phyloP scores from a whole-genome alignment of 352 stramenopile species.

The Globisporangium uncinulatum region DNA sequence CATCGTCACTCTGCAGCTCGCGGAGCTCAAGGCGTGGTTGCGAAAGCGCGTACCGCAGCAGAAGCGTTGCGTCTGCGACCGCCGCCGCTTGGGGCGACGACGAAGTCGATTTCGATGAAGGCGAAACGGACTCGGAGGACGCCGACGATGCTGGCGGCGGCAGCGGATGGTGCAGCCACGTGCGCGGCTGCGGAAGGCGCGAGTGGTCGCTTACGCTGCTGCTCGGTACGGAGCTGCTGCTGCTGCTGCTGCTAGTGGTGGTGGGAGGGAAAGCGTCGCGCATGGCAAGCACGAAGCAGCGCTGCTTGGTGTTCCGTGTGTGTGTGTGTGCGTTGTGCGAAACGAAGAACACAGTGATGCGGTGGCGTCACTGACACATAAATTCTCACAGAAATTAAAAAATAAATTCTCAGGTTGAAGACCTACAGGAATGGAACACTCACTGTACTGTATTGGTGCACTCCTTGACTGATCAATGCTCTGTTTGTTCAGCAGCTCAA shows the following conservation, averaged over 20 bases:
- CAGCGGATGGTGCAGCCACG: conserved; percentile 1
- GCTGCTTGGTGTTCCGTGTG: too few species aligned
- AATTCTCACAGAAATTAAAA: too few species aligned
- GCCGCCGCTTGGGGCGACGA: conserved; percentile 8
- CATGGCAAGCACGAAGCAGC: background rate
- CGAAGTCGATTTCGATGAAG: background rate
- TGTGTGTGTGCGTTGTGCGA: background rate
- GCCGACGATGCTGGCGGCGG: background rate
- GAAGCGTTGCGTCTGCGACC: conserved; percentile 1
- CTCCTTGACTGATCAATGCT: too few species aligned
- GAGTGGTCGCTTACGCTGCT: background rate
- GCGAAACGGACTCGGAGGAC: conserved; percentile 6
- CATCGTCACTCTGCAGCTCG: conserved; percentile 5
- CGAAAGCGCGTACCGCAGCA: background rate
- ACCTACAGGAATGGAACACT: too few species aligned
- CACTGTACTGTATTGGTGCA: too few species aligned
- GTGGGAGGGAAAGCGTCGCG: background rate
- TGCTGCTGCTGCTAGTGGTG: background rate
- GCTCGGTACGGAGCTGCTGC: background rate
- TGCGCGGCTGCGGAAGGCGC: conserved; percentile 2
- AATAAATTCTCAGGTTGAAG: too few species aligned
- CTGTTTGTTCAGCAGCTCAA: too few species aligned
- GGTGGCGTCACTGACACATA: too few species aligned
- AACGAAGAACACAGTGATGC: too few species aligned
- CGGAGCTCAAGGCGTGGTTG: conserved; percentile 18